Evolutionary conservation across 2,329 filamentous ascomycete species (phyloP), one percentile per base, ranked within the genome.

Genomic region (Pseudopithomyces maydicus): DNA sequence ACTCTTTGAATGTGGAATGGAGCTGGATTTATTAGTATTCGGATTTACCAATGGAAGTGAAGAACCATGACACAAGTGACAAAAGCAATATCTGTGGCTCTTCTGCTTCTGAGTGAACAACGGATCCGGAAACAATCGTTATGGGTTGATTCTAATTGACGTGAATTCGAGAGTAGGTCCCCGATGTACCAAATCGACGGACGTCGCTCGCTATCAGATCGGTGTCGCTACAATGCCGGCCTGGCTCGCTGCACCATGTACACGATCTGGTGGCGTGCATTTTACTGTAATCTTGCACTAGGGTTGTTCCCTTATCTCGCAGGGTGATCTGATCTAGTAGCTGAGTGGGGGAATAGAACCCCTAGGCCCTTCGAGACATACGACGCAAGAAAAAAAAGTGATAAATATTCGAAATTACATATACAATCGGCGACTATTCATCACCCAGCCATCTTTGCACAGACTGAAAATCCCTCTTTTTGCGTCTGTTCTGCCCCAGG

Each of bases 291-390:
- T 41, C 15, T 23, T 6, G 22, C 20, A 35, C 35, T 50, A 50
- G 29, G 17, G 35, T 41, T 50, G 17, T 50, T 15, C 47, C 29
- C 47, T 50, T 50, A 50, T 41, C 47, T 41, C 22, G 35, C 35
- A 36, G 23, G 35, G 15, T 50, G 47, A 32, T 41, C 35, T 29
- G 35, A 22, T 15, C 33, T 22, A 11, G 22, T 36, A 49, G 46
- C 32, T 38, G 19, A 49, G 33, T 49, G 35, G 47, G 47, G 47
- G 47, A n/a, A n/a, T n/a, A n/a, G n/a, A 41, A 29, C 20, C 17
- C 6, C 35, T 32, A 50, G 39, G 47, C 20, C 20, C 23, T 50
- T 23, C 20, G 14, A 23, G 1, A 50, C 29, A n/a, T 29, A 41
- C 22, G 6, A 22, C 19, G 12, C 29, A 20, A n/a, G 19, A n/a